These are phyloP conservation scores for Suhomyces pyralidae DNA, from an alignment of 805 yeast species.

Conservation along the genomic window DNA sequence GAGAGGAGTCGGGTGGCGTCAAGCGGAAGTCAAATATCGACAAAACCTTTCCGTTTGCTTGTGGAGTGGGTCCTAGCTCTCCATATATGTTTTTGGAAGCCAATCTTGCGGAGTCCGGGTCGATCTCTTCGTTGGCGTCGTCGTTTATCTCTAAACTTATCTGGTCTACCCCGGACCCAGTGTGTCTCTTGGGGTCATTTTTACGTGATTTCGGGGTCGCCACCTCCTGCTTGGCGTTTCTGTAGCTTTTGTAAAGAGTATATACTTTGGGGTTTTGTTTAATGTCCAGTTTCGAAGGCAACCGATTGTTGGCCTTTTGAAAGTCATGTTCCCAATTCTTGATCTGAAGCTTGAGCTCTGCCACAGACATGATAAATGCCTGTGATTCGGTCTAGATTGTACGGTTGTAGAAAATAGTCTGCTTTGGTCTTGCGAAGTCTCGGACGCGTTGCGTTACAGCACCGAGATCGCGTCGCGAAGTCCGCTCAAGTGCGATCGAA, in stretches of 20 bases:
- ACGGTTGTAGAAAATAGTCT: neutral
- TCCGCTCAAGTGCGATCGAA: neutral
- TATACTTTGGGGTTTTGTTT: conserved; percentile 26
- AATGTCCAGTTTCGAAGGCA: conserved; percentile 35
- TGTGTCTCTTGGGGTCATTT: no score
- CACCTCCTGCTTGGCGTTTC: conserved; percentile 11
- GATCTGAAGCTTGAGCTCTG: conserved; percentile 25
- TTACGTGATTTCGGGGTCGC: neutral
- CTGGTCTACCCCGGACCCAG: neutral
- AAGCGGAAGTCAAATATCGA: conserved; percentile 62
- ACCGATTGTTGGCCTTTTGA: conserved; percentile 21
- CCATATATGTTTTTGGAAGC: conserved; percentile 8
- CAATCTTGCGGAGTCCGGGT: neutral
- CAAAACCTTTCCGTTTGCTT: conserved; percentile 70
- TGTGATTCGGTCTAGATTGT: neutral
- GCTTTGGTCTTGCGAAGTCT: neutral
- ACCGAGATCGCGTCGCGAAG: neutral
- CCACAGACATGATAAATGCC: neutral
- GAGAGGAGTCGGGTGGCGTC: conserved; percentile 45
- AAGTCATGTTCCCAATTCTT: conserved; percentile 42
- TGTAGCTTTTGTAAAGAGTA: conserved; percentile 33
- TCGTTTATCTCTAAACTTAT: neutral
- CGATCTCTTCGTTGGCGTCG: neutral
- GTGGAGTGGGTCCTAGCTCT: conserved; percentile 86
- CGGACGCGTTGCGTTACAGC: neutral